These are phyloP conservation scores for Coprinopsis cinerea DNA, from an alignment of 768 basidiomycete genomes.

Conservation along the genomic window DNA sequence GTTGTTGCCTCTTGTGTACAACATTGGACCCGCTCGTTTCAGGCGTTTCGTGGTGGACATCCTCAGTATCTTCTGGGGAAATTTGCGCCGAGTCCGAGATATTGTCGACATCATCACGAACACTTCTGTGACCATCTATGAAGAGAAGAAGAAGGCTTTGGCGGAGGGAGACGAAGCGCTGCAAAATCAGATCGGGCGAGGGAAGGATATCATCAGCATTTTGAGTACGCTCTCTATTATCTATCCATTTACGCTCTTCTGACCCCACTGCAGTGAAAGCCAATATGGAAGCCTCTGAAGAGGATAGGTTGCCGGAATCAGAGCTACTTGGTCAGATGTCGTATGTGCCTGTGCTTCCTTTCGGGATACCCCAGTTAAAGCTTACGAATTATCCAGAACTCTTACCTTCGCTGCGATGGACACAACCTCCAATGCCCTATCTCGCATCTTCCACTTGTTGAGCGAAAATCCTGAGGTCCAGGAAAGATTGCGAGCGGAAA, in stretches of 20 bases:
- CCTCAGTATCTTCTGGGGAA: neutral
- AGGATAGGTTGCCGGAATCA: slow-evolving; percentile 27
- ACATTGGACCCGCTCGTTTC: slow-evolving; percentile 23
- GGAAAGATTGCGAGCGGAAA: slow-evolving; percentile 22
- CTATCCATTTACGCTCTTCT: neutral
- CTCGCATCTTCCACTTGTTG: slow-evolving; percentile 22
- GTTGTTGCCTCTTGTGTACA: slow-evolving; percentile 11
- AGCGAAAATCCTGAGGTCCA: slow-evolving; percentile 26
- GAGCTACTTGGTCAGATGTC: slow-evolving; percentile 30
- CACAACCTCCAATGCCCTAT: slow-evolving; percentile 24
- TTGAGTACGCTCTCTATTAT: slow-evolving; percentile 27
- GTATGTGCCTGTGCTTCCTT: neutral
- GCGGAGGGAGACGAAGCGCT: slow-evolving; percentile 25
- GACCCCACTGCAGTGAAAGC: slow-evolving; percentile 23
- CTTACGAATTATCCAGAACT: slow-evolving; percentile 15
- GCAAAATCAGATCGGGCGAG: slow-evolving; percentile 26
- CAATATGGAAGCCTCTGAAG: slow-evolving; percentile 25
- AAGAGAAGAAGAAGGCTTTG: slow-evolving; percentile 30
- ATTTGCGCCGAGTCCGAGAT: slow-evolving; percentile 9
- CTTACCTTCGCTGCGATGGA: slow-evolving; percentile 26
- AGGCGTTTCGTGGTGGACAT: slow-evolving; percentile 27
- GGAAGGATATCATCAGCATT: slow-evolving; percentile 42
- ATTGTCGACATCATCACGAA: slow-evolving; percentile 4
- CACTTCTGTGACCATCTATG: slow-evolving; percentile 30
- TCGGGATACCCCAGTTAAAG: neutral